Percentiles rank a stretch among this genome's conserved stretches.
phyloP scores from a whole-genome alignment of 345 rosid genomes.

The Populus ilicifolia region DNA sequence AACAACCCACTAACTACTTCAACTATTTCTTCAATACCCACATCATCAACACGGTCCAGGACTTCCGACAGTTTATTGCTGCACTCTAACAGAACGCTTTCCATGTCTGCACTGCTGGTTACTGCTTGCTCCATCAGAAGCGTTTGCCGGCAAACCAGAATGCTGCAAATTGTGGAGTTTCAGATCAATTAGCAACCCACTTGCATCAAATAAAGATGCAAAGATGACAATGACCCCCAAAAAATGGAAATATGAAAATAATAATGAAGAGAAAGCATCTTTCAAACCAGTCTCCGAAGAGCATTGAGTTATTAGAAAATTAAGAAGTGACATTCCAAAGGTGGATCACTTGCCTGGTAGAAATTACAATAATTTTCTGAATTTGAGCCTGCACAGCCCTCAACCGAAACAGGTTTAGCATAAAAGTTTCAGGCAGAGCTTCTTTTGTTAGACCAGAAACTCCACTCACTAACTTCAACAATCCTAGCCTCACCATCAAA shows the following conservation, averaged over 20 bases:
- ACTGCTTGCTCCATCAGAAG: conserved; percentile 51
- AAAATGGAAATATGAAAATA: too few relatives aligned
- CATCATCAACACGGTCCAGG: conserved; percentile 47
- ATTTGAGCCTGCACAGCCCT: conserved; percentile 69
- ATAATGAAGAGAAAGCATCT: too few relatives aligned
- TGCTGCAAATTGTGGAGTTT: conserved; percentile 37
- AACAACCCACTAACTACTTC: conserved; percentile 42
- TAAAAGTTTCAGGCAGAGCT: conserved; percentile 64
- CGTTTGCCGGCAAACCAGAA: conserved; percentile 75
- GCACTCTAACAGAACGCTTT: conserved; percentile 42
- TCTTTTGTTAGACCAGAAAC: conserved; percentile 59
- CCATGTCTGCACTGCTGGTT: conserved; percentile 49
- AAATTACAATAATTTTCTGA: conserved; percentile 69
- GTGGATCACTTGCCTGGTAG: conserved; percentile 49
- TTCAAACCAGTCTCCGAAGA: too few relatives aligned
- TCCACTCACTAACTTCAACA: conserved; percentile 64
- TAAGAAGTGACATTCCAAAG: too few relatives aligned
- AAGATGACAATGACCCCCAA: too few relatives aligned
- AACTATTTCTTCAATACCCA: conserved; percentile 56
- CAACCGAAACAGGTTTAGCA: conserved; percentile 62
- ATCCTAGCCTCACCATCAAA: conserved; percentile 65
- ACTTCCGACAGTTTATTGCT: conserved; percentile 40
- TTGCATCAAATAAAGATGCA: background rate
- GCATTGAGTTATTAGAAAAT: too few relatives aligned
- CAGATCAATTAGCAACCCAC: background rate